Base-by-base conservation (phyloP, 192 early-diverging fungal genomes). In the Backusella liffmaniae region DNA sequence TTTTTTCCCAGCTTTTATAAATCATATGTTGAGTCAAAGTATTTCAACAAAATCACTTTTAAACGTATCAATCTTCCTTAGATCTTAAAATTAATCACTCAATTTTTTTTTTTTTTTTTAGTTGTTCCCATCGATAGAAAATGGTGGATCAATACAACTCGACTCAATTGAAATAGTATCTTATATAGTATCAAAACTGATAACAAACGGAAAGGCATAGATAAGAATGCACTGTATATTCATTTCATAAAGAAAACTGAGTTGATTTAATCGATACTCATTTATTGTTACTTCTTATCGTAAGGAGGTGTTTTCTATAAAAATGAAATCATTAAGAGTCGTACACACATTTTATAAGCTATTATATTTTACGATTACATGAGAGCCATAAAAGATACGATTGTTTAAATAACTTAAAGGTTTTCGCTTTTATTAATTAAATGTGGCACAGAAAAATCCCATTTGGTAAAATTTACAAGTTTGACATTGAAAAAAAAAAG, bases 401-500 rank as follows among this genome's bases (percentile, higher is more conserved):
- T 29, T 62, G 21, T 62, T 62, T 10, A 62, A 29, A 62, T 62
- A 62, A 9, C 26, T 62, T 62, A 12, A 62, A 23, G 9, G 56
- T 29, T 26, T 59, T 29, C 56, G 26, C 23, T 62, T 62, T 62
- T 62, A 62, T 62, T 29, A 26, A 62, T 62, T 62, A 62, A 29
- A 29, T 62, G 56, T 62, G 56, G 23, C 56, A 62, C 56, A 62
- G 56, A 62, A 12, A 10, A 29, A 23, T 62, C 56, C n/a, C 56
- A 13, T 62, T 62, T 13, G 26, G 56, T 62, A 62, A 62, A 62
- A 23, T 62, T 62, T 62, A 62, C 56, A 62, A 62, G 56, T 62
- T 62, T 62, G 56, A 62, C 56, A 62, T 62, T 62, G 56, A 62
- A 62, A 62, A 62, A 53, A 53, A 51, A 51, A 32, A 32, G 32